Evolutionary conservation across 2,329 filamentous ascomycete species (phyloP).

Genomic region (Coniochaeta pulveracea): DNA sequence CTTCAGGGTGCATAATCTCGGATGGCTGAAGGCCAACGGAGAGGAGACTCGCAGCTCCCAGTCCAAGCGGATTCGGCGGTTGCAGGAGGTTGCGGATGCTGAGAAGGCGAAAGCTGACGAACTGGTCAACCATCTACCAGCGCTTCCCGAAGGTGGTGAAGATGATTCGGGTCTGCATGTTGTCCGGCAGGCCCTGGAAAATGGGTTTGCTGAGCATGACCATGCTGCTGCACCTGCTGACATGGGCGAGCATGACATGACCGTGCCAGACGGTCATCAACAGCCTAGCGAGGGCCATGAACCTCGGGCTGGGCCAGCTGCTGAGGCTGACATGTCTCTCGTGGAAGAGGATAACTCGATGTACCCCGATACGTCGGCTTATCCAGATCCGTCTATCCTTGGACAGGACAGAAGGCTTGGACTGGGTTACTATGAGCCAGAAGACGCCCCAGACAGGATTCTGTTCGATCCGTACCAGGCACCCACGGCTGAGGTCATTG

Average conservation of each 20-base stretch:
- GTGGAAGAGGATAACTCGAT: conserved; percentile 15
- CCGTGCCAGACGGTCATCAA: conserved; percentile 7
- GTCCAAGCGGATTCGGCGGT: conserved; percentile 43
- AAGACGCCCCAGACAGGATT: conserved; percentile 45
- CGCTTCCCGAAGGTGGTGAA: conserved; percentile 12
- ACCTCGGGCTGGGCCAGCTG: conserved; percentile 13
- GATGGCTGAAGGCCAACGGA: conserved; percentile 58
- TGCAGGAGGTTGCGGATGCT: conserved; percentile 44
- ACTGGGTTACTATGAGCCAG: conserved; percentile 50
- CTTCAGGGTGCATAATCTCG: conserved; percentile 78
- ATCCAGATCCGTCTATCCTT: conserved; percentile 37
- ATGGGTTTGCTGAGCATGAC: conserved; percentile 21
- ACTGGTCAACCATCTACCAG: conserved; percentile 9
- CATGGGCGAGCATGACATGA: conserved; percentile 7
- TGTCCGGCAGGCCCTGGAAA: conserved; percentile 13
- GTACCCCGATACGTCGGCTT: conserved; percentile 22
- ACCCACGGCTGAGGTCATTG: conserved; percentile 30
- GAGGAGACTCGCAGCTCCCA: conserved; percentile 46
- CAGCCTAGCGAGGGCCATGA: conserved; percentile 9
- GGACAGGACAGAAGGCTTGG: conserved; percentile 40
- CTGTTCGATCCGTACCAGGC: conserved; percentile 47
- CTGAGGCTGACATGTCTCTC: conserved; percentile 18
- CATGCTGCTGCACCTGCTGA: conserved; percentile 17
- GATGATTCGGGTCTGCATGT: conserved; percentile 18
- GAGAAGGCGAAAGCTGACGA: conserved; percentile 40